Evolutionary conservation across 23 red algal genomes (phyloP).

Genomic region (Gracilaria caudata): DNA sequence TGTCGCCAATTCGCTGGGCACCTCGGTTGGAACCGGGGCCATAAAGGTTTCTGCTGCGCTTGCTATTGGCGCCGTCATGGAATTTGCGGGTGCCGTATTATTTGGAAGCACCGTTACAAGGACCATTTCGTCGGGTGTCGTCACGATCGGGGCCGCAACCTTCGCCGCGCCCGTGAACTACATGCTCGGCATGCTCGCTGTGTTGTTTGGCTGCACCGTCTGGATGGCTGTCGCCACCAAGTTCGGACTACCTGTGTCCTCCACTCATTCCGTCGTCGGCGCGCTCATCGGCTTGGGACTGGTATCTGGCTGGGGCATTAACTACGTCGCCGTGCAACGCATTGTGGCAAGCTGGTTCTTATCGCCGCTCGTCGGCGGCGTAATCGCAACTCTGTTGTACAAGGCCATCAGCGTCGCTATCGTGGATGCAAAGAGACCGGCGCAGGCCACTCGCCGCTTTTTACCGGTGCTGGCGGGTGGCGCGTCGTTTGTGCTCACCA

Average conservation of each 20-base stretch:
- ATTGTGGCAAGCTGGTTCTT: slow-evolving; percentile 91
- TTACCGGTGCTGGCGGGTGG: slow-evolving; percentile 76
- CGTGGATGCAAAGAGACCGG: slow-evolving; percentile 76
- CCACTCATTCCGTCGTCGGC: slow-evolving; percentile 95
- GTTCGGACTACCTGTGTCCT: slow-evolving; percentile 95
- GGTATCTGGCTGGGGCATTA: slow-evolving; percentile 87
- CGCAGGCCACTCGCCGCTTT: slow-evolving; percentile 72
- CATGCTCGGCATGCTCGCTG: slow-evolving; percentile 96
- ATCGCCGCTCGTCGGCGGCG: slow-evolving; percentile 85
- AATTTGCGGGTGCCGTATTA: slow-evolving; percentile 97
- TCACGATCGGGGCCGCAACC: slow-evolving; percentile 69
- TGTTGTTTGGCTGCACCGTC: slow-evolving; percentile 85
- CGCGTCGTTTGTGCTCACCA: slow-evolving; percentile 79
- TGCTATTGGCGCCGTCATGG: slow-evolving; percentile 96
- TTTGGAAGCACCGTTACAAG: slow-evolving; percentile 95
- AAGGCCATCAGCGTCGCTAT: slow-evolving; percentile 71
- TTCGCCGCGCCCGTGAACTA: slow-evolving; percentile 55
- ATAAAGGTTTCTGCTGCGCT: slow-evolving; percentile 83
- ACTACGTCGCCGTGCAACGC: slow-evolving; percentile 66
- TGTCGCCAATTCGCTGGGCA: slow-evolving; percentile 96
- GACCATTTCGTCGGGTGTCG: slow-evolving; percentile 92
- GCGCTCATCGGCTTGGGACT: slow-evolving; percentile 87
- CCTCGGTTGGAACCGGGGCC: slow-evolving; percentile 92
- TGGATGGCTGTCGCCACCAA: slow-evolving; percentile 91
- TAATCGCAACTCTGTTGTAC: slow-evolving; percentile 76